Conservation (phyloP, 2,329 filamentous ascomycete species). For the Fusarium pininemorale region DNA sequence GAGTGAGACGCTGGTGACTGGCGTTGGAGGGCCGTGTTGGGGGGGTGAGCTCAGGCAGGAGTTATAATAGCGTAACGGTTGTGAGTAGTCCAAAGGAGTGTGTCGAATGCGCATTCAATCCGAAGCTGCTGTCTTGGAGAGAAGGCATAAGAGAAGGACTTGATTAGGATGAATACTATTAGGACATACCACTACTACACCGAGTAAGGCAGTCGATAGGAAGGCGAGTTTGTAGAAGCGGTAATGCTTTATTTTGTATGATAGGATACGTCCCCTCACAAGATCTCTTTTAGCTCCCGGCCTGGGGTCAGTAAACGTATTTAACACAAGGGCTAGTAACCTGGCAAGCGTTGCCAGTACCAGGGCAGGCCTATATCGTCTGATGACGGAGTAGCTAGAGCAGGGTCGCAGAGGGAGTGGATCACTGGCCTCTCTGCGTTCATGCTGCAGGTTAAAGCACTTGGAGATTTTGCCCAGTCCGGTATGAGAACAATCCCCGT, state of each 20-base stretch:
- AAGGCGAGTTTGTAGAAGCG: conserved; percentile 36
- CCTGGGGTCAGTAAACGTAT: conserved; percentile 43
- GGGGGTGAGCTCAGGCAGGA: conserved; percentile 34
- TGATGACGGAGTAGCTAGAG: conserved; percentile 43
- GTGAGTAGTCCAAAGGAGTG: conserved; percentile 39
- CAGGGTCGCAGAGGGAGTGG: conserved; percentile 43
- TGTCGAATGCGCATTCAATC: conserved; percentile 31
- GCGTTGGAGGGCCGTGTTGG: conserved; percentile 38
- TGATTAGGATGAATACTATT: conserved; percentile 25
- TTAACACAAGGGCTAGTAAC: conserved; percentile 43
- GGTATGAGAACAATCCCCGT: conserved; percentile 38
- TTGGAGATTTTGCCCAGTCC: conserved; percentile 43
- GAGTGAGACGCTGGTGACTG: conserved; percentile 37
- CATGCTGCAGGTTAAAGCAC: conserved; percentile 44
- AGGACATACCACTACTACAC: conserved; percentile 19
- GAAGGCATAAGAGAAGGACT: conserved; percentile 32
- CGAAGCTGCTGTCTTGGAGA: conserved; percentile 23
- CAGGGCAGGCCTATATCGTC: conserved; percentile 44
- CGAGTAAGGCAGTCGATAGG: conserved; percentile 14
- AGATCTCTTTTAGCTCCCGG: conserved; percentile 42
- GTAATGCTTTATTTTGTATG: conserved; percentile 40
- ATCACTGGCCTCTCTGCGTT: conserved; percentile 40
- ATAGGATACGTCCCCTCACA: conserved; percentile 38
- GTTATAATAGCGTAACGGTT: conserved; percentile 34
- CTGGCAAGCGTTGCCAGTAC: conserved; percentile 36